Conservation (phyloP, 148 eudicot species). For the Rhododendron vialii region DNA sequence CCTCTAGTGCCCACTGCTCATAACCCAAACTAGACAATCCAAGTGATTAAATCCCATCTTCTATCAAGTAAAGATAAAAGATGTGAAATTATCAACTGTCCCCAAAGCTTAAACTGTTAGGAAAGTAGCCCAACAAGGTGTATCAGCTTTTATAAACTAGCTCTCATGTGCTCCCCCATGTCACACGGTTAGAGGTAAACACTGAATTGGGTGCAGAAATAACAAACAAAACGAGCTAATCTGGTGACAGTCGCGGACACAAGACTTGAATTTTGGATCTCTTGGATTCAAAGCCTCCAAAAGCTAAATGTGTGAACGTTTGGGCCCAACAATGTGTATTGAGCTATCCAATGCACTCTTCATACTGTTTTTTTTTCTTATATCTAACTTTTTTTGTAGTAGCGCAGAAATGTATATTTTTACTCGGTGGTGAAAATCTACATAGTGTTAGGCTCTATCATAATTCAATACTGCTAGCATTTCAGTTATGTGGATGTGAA, state of each 20-base stretch:
- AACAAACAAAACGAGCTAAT: background rate
- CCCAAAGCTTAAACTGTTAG: background rate
- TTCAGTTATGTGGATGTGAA: background rate
- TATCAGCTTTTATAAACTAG: background rate
- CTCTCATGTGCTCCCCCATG: background rate
- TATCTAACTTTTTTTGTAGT: background rate
- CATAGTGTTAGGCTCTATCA: background rate
- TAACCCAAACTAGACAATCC: background rate
- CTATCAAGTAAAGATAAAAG: background rate
- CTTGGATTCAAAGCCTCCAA: background rate
- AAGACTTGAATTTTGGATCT: background rate
- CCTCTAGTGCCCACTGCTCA: background rate
- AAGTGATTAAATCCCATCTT: background rate
- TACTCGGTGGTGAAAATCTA: background rate
- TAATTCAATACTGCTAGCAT: background rate
- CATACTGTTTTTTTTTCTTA: background rate
- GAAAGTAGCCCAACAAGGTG: background rate
- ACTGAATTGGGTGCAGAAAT: background rate
- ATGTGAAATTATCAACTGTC: background rate
- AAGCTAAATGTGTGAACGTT: background rate
- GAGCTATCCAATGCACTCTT: background rate
- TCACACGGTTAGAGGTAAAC: background rate
- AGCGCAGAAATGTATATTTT: background rate
- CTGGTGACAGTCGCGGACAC: background rate
- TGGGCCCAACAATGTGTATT: background rate